Percentiles rank a stretch among this genome's conserved stretches.
phyloP scores from a whole-genome alignment of 208 protist species.

The Balamuthia mandrillaris region DNA sequence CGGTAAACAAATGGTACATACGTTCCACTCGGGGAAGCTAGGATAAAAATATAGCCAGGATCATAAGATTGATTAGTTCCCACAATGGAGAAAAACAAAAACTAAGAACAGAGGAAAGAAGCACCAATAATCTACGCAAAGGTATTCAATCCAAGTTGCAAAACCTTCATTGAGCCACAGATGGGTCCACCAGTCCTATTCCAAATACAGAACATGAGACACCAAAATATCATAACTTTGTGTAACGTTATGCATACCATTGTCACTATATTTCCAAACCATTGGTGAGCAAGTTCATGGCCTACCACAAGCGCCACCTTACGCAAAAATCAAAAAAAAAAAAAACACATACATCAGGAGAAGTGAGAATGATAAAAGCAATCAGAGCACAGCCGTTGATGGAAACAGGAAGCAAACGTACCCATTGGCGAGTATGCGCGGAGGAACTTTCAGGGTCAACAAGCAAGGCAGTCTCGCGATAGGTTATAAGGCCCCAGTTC shows the following conservation, averaged over 20 bases:
- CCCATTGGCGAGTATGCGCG: conserved; percentile 54
- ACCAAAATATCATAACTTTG: background rate
- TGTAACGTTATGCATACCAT: conserved; percentile 61
- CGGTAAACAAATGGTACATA: background rate
- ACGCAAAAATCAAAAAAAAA: background rate
- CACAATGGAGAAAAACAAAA: background rate
- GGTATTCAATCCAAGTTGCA: conserved; percentile 50
- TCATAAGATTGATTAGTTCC: too few relatives aligned
- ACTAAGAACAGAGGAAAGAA: background rate
- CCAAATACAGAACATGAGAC: background rate
- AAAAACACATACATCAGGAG: conserved; percentile 49
- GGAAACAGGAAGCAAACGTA: background rate
- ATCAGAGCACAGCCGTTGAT: background rate
- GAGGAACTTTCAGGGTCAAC: conserved; percentile 65
- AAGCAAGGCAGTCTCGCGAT: conserved; percentile 79
- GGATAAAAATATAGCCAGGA: too few relatives aligned
- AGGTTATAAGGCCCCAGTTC: conserved; percentile 89
- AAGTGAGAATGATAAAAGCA: background rate
- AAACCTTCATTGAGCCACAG: conserved; percentile 95
- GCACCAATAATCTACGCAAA: conserved; percentile 37
- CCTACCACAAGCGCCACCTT: background rate
- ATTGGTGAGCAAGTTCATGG: conserved; percentile 86
- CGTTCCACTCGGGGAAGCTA: conserved; percentile 42
- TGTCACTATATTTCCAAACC: conserved; percentile 96
- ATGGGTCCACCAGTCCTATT: conserved; percentile 88